Evolutionary conservation across 2,329 filamentous ascomycete genomes (phyloP).

Genomic region (Exophiala oligosperma): DNA sequence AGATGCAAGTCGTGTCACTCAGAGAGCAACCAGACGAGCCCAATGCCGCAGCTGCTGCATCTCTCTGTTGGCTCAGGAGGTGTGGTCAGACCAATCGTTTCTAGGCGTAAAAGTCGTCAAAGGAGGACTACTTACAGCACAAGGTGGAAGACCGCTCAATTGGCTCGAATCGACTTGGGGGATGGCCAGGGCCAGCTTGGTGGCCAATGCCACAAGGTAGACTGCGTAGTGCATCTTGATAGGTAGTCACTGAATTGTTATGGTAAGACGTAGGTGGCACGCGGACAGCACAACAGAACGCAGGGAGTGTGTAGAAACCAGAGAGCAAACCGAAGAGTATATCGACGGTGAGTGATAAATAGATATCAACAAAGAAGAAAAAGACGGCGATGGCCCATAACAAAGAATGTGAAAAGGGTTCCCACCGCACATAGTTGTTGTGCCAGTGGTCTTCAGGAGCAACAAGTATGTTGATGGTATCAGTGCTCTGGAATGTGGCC

Average conservation of each 20-base stretch:
- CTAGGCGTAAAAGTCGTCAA: background rate
- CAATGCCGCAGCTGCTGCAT: conserved; percentile 13
- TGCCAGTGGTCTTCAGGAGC: no score
- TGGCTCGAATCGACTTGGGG: conserved; percentile 16
- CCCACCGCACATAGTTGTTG: background rate
- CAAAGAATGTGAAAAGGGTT: background rate
- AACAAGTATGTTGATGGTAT: background rate
- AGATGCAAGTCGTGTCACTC: conserved; percentile 19
- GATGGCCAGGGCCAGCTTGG: conserved; percentile 10
- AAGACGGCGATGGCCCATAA: background rate
- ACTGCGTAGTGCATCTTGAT: conserved; percentile 12
- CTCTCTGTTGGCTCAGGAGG: conserved; percentile 10
- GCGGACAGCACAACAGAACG: background rate
- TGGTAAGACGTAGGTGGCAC: background rate
- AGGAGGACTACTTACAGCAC: conserved; percentile 20
- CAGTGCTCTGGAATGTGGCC: background rate
- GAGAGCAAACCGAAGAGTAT: background rate
- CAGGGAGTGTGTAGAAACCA: background rate
- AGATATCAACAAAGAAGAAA: background rate
- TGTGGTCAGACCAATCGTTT: background rate
- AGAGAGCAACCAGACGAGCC: conserved; percentile 15
- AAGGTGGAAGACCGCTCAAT: conserved; percentile 18
- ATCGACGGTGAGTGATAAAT: background rate
- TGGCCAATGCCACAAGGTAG: conserved; percentile 10
- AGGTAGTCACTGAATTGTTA: background rate